Conservation (phyloP, 2,329 filamentous ascomycete species). For the Trematosphaeria pertusa region DNA sequence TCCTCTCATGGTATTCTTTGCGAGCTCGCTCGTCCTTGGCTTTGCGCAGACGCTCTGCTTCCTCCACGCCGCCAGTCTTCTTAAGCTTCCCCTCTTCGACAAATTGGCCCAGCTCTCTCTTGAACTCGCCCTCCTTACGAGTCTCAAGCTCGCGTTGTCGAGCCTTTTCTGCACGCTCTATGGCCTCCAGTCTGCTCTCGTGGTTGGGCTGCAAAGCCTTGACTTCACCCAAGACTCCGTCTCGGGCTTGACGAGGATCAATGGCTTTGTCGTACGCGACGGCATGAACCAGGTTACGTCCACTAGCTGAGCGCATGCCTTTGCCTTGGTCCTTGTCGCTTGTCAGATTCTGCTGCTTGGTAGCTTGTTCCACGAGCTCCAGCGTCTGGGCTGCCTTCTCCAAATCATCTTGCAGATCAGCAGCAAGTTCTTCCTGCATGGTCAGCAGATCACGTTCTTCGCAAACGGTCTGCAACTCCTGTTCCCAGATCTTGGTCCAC, state of each 20-base stretch:
- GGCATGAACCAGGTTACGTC: conserved; percentile 42
- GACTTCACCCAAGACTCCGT: conserved; percentile 90
- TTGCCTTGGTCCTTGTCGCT: conserved; percentile 62
- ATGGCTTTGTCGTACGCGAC: conserved; percentile 55
- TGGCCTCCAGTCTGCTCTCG: conserved; percentile 89
- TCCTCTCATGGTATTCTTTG: conserved; percentile 71
- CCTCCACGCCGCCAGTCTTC: conserved; percentile 94
- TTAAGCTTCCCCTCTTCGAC: conserved; percentile 91
- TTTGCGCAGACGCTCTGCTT: conserved; percentile 83
- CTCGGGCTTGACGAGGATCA: conserved; percentile 84
- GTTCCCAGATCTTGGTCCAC: conserved; percentile 99
- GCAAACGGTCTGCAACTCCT: conserved; percentile 93
- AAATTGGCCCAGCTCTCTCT: conserved; percentile 83
- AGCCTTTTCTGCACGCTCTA: conserved; percentile 93
- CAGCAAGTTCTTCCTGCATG: conserved; percentile 92
- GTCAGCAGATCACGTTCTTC: conserved; percentile 94
- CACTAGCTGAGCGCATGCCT: conserved; percentile 59
- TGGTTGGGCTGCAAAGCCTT: conserved; percentile 94
- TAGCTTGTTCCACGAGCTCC: conserved; percentile 93
- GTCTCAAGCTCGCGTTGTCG: conserved; percentile 86
- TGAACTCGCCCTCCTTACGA: conserved; percentile 76
- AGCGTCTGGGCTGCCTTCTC: conserved; percentile 95
- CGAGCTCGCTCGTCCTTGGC: conserved; percentile 87
- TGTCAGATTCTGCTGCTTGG: conserved; percentile 92
- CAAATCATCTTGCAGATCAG: conserved; percentile 91